phyloP scores from a whole-genome alignment of 495 filamentous ascomycete species.

The Lepraria neglecta region DNA sequence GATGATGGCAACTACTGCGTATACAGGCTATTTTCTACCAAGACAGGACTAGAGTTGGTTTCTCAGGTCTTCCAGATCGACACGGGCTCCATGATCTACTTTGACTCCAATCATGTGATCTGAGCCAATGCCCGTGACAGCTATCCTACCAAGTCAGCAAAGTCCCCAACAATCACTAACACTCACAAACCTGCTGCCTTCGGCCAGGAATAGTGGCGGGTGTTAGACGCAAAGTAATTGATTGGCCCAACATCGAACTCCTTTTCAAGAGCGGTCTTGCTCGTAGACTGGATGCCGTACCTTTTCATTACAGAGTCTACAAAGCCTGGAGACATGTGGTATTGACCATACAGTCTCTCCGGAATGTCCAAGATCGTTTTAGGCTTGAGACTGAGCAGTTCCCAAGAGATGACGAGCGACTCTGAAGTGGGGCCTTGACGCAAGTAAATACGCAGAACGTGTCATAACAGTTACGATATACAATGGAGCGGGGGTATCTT shows the following conservation, averaged over 20 bases:
- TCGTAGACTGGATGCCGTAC: slow-evolving; percentile 40
- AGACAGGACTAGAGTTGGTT: slow-evolving; percentile 31
- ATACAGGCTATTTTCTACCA: slow-evolving; percentile 33
- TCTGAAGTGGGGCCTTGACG: background rate
- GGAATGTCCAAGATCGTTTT: slow-evolving; percentile 38
- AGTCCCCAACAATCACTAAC: background rate
- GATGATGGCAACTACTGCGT: slow-evolving; percentile 29
- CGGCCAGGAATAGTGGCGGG: slow-evolving; percentile 46
- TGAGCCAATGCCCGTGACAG: slow-evolving; percentile 41
- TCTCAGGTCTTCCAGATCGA: slow-evolving; percentile 34
- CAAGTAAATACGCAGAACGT: background rate
- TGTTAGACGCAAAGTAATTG: slow-evolving; percentile 35
- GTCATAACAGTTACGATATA: too few relatives aligned
- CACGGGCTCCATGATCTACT: slow-evolving; percentile 37
- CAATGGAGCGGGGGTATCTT: too few relatives aligned
- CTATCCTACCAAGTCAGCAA: slow-evolving; percentile 22
- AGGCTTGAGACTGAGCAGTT: slow-evolving; percentile 44
- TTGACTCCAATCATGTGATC: slow-evolving; percentile 35
- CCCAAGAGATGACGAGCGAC: slow-evolving; percentile 35
- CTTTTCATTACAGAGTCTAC: slow-evolving; percentile 32
- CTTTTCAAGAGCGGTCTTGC: slow-evolving; percentile 34
- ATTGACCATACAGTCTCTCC: slow-evolving; percentile 34
- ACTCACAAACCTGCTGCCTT: slow-evolving; percentile 36
- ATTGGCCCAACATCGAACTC: slow-evolving; percentile 32
- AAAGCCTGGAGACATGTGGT: slow-evolving; percentile 33